These are phyloP conservation scores for Lentinula guzmanii DNA, from an alignment of 768 basidiomycete genomes.

Conservation along the genomic window DNA sequence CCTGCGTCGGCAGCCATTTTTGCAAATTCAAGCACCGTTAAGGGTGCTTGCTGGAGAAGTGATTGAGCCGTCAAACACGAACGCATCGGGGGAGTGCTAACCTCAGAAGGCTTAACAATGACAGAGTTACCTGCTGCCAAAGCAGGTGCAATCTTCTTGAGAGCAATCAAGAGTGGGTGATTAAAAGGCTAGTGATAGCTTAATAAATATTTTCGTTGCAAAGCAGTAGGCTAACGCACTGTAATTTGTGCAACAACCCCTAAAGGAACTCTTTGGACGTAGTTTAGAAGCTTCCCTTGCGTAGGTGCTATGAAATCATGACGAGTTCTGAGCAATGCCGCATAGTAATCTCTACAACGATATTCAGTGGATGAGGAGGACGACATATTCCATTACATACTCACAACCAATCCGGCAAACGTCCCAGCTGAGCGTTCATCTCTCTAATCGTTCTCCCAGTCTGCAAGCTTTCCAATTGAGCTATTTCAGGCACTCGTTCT, in stretches of 20 bases:
- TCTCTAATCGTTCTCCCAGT: conserved; percentile 80
- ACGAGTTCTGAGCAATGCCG: conserved; percentile 66
- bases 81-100: conserved; percentile 14
- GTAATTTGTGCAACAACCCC: conserved; percentile 91
- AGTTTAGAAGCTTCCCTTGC: conserved; percentile 73
- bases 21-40: conserved; percentile 75
- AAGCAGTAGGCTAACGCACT: conserved; percentile 25
- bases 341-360: conserved; percentile 61
- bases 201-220: background rate
- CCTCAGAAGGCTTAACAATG: conserved; percentile 80
- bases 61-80: background rate
- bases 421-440: conserved; percentile 72
- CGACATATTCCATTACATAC: conserved; percentile 15
- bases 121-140: conserved; percentile 82
- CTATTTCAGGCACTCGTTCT: conserved; percentile 49
- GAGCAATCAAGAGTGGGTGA: conserved; percentile 80
- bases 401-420: conserved; percentile 85
- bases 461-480: conserved; percentile 64
- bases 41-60: conserved; percentile 56
- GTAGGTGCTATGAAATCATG: conserved; percentile 71
- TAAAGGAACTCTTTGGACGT: conserved; percentile 72
- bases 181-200: conserved; percentile 66
- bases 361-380: background rate
- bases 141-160: conserved; percentile 86
- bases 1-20: conserved; percentile 60